Evolutionary conservation across 2,329 filamentous ascomycete species (phyloP), one percentile per base, ranked within the genome.

Genomic region (Xenoacremonium recifei): DNA sequence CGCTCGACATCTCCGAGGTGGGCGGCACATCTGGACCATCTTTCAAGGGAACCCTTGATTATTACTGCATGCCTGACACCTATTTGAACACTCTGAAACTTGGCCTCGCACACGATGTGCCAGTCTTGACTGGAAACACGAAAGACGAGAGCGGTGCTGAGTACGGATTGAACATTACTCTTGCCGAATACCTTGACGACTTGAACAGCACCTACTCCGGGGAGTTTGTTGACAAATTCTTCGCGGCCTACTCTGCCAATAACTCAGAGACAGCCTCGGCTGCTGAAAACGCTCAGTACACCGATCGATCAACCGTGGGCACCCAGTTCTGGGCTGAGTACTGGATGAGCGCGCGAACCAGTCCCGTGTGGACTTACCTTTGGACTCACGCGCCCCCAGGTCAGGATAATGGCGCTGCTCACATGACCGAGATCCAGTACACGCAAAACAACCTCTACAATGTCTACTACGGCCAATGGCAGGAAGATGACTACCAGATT

Each of bases 351-450:
- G 30, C 19, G 12, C 16, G 29, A n/a, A 39, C 36, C 18, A 39
- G 35, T 23, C 41, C 36, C 4, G 32, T 44, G 3, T 44, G 36
- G 35, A 44, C 41, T n/a, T 44, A 44, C 21, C 23, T 39, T 13
- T 44, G 41, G 41, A 37, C 39, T 20, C 64, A 67, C 36, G 64
- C 64, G 3, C 64, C 61, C 1, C 64, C 64, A 0, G 59, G 62
- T 6, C 64, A 67, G 41, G 23, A 36, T 35, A 48, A 51, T 40
- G 66, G 66, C 6, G 65, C 66, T 6, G 64, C 58, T 48, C 64
- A 68, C 40, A 53, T 59, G 49, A 62, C 61, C 2, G 66, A 69
- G 54, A 63, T 69, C 41, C 62, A 60, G 45, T 68, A 69, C 39
- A 58, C 56, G 2, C 50, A 66, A 18, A 66, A 68, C 42, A 58